Evolutionary conservation across 805 yeast species (phyloP).

Genomic region (Hanseniaspora guilliermondii): DNA sequence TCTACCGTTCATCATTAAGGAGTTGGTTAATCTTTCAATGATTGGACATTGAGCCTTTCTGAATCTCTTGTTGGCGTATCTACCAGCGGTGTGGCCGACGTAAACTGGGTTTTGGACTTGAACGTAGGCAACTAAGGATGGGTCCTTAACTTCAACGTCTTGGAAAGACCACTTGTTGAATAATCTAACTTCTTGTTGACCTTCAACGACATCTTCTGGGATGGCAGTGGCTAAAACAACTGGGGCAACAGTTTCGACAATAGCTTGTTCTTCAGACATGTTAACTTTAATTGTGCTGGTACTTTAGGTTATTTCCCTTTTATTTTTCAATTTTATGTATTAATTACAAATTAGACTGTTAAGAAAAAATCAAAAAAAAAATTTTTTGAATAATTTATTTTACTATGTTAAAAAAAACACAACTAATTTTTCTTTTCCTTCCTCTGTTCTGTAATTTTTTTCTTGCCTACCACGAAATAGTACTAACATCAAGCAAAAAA

Average conservation of each 20-base stretch:
- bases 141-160: constrained; percentile 94
- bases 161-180: constrained; percentile 99
- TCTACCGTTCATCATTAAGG: constrained; percentile 99
- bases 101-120: constrained; percentile 96
- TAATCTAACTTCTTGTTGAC: constrained; percentile 90
- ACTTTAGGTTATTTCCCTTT: neutral
- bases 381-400: no score
- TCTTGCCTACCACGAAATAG: no score
- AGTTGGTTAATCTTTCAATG: constrained; percentile 98
- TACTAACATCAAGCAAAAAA: neutral
- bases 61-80: constrained; percentile 98
- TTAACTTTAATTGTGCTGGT: constrained; percentile 21
- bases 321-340: no score
- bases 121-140: constrained; percentile 95
- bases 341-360: no score
- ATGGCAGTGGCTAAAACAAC: constrained; percentile 85
- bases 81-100: constrained; percentile 98
- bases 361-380: no score
- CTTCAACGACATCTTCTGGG: constrained; percentile 93
- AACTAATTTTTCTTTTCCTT: neutral
- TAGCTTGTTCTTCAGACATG: constrained; percentile 65
- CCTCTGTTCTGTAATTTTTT: neutral
- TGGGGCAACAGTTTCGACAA: constrained; percentile 63
- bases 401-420: no score
- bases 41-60: constrained; percentile 99